Percentiles rank a stretch among this genome's conserved stretches.
Evolutionary conservation across 2,329 filamentous ascomycete species (phyloP).

Genomic region (Zalaria obscura): DNA sequence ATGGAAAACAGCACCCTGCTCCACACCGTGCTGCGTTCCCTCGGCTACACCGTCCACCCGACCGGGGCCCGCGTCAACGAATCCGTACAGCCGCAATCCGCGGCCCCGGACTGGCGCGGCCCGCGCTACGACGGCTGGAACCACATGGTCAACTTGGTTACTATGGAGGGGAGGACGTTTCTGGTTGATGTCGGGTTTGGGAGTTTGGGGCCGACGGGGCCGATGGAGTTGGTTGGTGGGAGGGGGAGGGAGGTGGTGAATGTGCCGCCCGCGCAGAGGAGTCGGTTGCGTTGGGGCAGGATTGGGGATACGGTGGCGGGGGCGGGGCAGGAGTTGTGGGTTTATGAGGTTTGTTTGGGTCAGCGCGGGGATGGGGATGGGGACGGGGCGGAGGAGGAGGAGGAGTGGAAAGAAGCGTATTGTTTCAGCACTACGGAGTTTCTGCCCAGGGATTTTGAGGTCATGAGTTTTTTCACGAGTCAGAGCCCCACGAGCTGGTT

Average conservation of each 20-base stretch:
- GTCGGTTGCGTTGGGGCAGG: too few species aligned
- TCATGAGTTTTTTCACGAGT: constrained; percentile 45
- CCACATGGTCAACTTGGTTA: constrained; percentile 32
- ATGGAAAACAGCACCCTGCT: constrained; percentile 46
- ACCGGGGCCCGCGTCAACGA: constrained; percentile 26
- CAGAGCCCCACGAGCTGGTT: constrained; percentile 38
- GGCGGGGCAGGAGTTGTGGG: constrained; percentile 25
- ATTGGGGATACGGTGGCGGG: constrained; percentile 16
- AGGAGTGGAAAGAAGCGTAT: constrained; percentile 46
- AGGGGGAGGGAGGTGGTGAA: constrained; percentile 9
- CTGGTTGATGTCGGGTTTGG: constrained; percentile 31
- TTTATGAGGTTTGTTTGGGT: constrained; percentile 21
- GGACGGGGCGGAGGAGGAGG: constrained; percentile 20
- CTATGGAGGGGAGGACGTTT: constrained; percentile 14
- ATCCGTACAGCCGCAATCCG: constrained; percentile 1
- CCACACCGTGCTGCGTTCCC: constrained; percentile 32
- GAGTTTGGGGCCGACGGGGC: constrained; percentile 18
- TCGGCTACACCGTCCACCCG: constrained; percentile 34
- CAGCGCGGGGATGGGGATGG: too few species aligned
- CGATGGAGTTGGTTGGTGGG: constrained; percentile 25
- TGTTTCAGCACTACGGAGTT: constrained; percentile 56
- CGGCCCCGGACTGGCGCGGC: constrained; percentile 7
- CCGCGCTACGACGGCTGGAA: constrained; percentile 19
- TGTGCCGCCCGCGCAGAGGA: not conserved
- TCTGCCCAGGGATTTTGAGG: constrained; percentile 43